These are phyloP conservation scores for Coemansia sp. DNA, from an alignment of 192 early-diverging fungal genomes.

Conservation along the genomic window DNA sequence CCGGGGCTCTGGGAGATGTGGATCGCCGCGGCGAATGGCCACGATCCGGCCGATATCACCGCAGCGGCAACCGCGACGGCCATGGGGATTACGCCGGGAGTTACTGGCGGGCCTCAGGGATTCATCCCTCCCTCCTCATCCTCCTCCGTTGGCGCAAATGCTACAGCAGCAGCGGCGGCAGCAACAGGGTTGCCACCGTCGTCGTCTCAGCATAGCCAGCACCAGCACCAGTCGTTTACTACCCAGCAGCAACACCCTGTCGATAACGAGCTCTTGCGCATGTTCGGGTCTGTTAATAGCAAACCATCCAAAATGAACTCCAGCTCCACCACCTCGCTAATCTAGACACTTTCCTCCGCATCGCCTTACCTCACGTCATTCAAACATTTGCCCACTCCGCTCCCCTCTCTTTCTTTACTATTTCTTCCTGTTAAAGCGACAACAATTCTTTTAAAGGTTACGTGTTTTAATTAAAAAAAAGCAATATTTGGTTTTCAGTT, in stretches of 20 bases:
- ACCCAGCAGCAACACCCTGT: constrained; percentile 25
- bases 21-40: constrained; percentile 53
- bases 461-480: too few species aligned
- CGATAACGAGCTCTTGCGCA: constrained; percentile 43
- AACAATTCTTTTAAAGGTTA: too few species aligned
- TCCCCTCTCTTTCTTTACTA: too few species aligned
- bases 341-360: too few species aligned
- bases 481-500: too few species aligned
- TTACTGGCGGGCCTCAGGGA: constrained; percentile 29
- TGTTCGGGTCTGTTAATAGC: constrained; percentile 41
- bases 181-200: constrained; percentile 2
- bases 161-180: not conserved
- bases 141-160: not conserved
- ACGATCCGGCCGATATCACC: constrained; percentile 18
- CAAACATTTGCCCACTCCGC: too few species aligned
- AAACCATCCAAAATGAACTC: constrained; percentile 11
- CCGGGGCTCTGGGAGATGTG: constrained; percentile 37
- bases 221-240: not conserved
- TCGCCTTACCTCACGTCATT: too few species aligned
- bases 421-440: too few species aligned
- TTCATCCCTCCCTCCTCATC: constrained; percentile 14
- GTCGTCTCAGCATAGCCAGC: not conserved
- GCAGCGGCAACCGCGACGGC: constrained; percentile 42
- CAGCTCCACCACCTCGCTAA: not conserved
- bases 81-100: constrained; percentile 53